Evolutionary conservation across 2,329 filamentous ascomycete species (phyloP), one percentile per base, ranked within the genome.

Genomic region (Penicillium brasilianum): DNA sequence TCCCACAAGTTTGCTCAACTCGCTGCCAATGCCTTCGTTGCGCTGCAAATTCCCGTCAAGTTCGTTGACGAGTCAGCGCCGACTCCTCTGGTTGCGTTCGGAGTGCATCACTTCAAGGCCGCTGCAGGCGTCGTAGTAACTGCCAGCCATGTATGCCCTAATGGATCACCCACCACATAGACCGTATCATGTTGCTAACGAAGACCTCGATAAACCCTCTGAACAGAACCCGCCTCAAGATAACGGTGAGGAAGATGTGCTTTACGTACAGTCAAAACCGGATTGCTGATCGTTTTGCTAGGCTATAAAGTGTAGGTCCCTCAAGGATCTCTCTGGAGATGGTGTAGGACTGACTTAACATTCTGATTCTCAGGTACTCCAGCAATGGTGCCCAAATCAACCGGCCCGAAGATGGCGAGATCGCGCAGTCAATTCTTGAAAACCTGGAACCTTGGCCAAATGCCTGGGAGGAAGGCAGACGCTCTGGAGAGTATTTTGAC

Each of bases 381-480:
- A 79, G 78, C 16, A 88, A 88, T 69, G 87, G 86, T 2, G 87
- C 85, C 68, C 87, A 89, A 71, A 89, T 89, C 65, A 87, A 88
- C 56, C 82, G 85, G 10, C 87, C 87, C 3, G 83, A 85, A 63
- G 87, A 89, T 65, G 76, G 70, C 20, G 83, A 84, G 32, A 89
- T 89, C 58, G 83, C 85, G 4, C 75, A 76, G 37, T 81, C 82
- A 2, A 89, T 89, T 53, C 74, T 81, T 39, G 71, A 81, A 37
- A 87, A 88, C 59, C 71, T 86, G 48, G 78, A 81, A 55, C 85
- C 86, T 4, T 77, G 77, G 75, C 66, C 74, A 25, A 69, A 65
- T 39, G 77, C 77, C 20, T 82, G 79, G 80, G 70, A 76, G 76
- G 53, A 76, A 76, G 52, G 80, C 73, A 28, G 84, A 77, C 82